Conservation (phyloP, 495 filamentous ascomycete species). For the Neurospora sp. region DNA sequence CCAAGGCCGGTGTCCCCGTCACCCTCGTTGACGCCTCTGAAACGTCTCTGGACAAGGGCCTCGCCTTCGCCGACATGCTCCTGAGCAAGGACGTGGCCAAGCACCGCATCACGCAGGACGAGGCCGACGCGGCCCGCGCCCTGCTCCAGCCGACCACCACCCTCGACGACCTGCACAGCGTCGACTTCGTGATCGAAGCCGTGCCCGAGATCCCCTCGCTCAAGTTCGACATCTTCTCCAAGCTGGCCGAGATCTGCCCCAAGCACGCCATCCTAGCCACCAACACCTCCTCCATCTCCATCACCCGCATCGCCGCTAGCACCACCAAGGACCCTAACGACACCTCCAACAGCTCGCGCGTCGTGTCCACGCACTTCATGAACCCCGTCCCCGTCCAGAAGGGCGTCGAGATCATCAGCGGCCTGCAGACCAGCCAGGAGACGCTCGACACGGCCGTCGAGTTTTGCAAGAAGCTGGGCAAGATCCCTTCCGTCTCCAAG, state of each 20-base stretch:
- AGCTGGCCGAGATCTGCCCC: slow-evolving; percentile 75
- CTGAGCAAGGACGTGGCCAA: slow-evolving; percentile 88
- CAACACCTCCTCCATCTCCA: slow-evolving; percentile 95
- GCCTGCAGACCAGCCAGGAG: slow-evolving; percentile 74
- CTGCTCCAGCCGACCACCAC: slow-evolving; percentile 60
- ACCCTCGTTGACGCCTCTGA: slow-evolving; percentile 78
- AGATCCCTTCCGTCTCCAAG: slow-evolving; percentile 74
- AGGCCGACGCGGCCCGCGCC: slow-evolving; percentile 58
- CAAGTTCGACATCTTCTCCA: slow-evolving; percentile 79
- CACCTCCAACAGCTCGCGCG: slow-evolving; percentile 71
- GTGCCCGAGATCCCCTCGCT: slow-evolving; percentile 86
- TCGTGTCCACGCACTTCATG: slow-evolving; percentile 98
- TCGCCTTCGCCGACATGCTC: slow-evolving; percentile 92
- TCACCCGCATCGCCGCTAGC: slow-evolving; percentile 80
- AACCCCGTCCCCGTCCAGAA: slow-evolving; percentile 97
- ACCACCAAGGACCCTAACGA: slow-evolving; percentile 59
- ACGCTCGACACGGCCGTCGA: slow-evolving; percentile 77
- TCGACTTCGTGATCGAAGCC: slow-evolving; percentile 97
- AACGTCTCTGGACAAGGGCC: slow-evolving; percentile 79
- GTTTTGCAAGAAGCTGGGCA: slow-evolving; percentile 87
- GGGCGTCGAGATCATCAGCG: slow-evolving; percentile 93
- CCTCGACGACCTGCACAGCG: slow-evolving; percentile 67
- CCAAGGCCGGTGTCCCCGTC: slow-evolving; percentile 74
- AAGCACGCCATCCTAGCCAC: slow-evolving; percentile 86
- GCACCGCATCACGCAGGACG: slow-evolving; percentile 64